Evolutionary conservation across 164 flowering plant species (phyloP), one percentile per base, ranked within the genome.

Genomic region (Akebia trifoliata): DNA sequence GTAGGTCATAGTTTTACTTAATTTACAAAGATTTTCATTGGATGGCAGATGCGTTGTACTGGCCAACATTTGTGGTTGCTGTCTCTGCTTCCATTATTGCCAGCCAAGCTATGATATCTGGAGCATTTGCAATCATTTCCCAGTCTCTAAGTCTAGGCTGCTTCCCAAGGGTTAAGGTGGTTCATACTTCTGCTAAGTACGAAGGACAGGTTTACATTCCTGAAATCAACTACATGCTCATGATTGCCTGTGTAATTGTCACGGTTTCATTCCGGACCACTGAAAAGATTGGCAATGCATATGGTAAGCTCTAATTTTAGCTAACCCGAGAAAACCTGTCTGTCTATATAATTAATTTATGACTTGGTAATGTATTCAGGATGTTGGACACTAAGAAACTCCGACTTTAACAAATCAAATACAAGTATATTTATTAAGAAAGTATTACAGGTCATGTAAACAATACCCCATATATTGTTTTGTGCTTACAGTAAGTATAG

Each of bases 141-240:
- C 92, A 84, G 56, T 75, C 90, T 4, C 62, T 77, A 7, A 65
- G 61, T 46, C 49, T 88, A 7, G 73, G 81, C 17, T 80, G 85
- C 54, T 85, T 87, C 34, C 90, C 92, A n/a, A 77, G 87, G 49
- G 86, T 87, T 28, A 81, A 80, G 66, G 76, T 87, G 18, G 73
- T 85, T 36, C 93, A 85, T 51, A 87, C 96, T 25, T 87, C 93
- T 9, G 71, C 83, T 4, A 81, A 82, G 70, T 75, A 80, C 49
- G 79, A 72, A 58, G 87, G 87, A 8, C 92, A 85, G 49, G 87
- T 87, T 43, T 87, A 87, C 75, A 85, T 87, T 14, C 96, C 96
- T 0, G 92, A 85, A 66, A 12, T 85, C 51, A 87, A 85, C 68
- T 83, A 76, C 74, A 3, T 75, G 18, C 75, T 87, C 31, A 82